These are phyloP conservation scores for Metarhizium anisopliae DNA, from an alignment of 2,329 filamentous ascomycete genomes.

Conservation along the genomic window DNA sequence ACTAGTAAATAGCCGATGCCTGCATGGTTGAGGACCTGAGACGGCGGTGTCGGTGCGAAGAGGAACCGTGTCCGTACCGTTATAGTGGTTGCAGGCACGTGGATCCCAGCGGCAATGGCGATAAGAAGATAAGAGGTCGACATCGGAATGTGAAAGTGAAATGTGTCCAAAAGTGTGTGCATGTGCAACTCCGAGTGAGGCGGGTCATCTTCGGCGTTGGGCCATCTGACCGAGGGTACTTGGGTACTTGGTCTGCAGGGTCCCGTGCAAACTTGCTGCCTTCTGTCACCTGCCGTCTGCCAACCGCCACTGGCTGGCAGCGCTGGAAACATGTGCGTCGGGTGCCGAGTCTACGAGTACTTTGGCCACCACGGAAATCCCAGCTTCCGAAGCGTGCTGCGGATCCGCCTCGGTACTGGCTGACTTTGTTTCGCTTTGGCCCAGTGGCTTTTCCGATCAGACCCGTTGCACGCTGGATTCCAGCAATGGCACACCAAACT, in stretches of 20 bases:
- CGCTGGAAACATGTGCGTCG: no score
- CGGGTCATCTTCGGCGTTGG: neutral
- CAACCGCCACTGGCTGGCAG: no score
- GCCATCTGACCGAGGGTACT: neutral
- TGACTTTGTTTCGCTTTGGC: neutral
- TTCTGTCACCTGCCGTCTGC: no score
- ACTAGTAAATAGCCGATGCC: no score
- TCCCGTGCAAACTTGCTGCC: neutral
- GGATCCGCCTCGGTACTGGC: conserved; percentile 5
- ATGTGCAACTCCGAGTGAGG: neutral
- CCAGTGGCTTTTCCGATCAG: neutral
- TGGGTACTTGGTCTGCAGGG: neutral
- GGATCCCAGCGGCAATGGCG: neutral
- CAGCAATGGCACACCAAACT: neutral
- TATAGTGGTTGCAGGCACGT: neutral
- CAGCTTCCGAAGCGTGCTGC: neutral
- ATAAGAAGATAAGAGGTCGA: neutral
- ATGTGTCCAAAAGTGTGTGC: neutral
- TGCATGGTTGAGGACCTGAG: no score
- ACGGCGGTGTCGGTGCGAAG: neutral
- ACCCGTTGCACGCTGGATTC: neutral
- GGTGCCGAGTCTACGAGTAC: neutral
- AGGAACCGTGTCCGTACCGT: neutral
- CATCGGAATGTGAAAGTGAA: neutral
- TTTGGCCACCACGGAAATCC: no score